phyloP scores from a whole-genome alignment of 352 stramenopile species.

The Phytopythium ostracodes region DNA sequence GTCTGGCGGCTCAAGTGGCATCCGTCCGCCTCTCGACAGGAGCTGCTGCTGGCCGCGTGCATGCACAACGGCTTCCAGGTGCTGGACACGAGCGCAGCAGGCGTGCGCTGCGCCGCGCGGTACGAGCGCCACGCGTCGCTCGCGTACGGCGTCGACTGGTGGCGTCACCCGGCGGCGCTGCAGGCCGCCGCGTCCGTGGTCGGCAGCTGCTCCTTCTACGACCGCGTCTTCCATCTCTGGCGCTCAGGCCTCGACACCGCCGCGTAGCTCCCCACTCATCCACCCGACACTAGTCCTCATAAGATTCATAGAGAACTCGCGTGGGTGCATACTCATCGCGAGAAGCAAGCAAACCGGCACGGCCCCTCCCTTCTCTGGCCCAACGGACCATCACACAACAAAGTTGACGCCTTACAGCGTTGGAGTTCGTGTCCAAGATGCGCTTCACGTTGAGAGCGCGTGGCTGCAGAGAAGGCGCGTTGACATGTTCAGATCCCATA shows the following conservation, averaged over 20 bases:
- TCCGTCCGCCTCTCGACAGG: constrained; percentile 35
- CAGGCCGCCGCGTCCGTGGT: constrained; percentile 37
- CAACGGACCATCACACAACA: background rate
- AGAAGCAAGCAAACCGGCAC: no score
- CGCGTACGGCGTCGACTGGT: constrained; percentile 86
- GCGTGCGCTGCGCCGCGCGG: constrained; percentile 12
- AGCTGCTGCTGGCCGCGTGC: constrained; percentile 69
- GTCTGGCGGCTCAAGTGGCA: constrained; percentile 88
- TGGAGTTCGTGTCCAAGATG: no score
- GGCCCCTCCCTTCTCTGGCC: no score
- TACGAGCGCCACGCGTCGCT: constrained; percentile 73
- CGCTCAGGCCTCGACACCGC: constrained; percentile 11
- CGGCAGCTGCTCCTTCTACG: constrained; percentile 81
- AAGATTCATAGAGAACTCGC: no score
- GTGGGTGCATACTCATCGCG: no score
- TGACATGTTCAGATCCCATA: background rate
- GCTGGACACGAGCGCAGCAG: constrained; percentile 19
- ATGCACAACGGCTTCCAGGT: constrained; percentile 89
- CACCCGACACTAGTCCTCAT: background rate
- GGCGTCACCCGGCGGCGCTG: constrained; percentile 38
- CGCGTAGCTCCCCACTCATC: constrained; percentile 1
- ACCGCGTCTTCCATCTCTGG: constrained; percentile 76
- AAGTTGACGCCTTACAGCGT: background rate
- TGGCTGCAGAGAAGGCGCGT: background rate
- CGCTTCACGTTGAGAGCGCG: no score